Evolutionary conservation across 805 yeast species (phyloP), one percentile per base, ranked within the genome.

Genomic region (Hemisphaericaspora nanyangensis): DNA sequence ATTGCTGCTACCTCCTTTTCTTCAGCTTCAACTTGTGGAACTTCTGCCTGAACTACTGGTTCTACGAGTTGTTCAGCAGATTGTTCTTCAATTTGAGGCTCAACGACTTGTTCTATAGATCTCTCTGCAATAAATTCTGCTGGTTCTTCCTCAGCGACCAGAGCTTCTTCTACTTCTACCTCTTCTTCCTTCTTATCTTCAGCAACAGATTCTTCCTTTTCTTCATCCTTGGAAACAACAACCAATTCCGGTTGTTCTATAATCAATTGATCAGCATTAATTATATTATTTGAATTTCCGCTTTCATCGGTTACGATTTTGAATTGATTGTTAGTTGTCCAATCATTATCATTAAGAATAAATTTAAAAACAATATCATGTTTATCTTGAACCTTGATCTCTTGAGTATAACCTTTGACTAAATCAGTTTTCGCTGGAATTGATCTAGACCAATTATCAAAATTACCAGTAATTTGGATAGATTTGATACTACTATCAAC

Each of bases 391-490:
- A 63, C 42, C 25, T 44, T 45, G 20, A 68, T 42, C 18, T 33
- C 34, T 11, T 58, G 59, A 6, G 18, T 35, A 18, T 42, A 52
- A 4, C 44, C 29, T 6, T 33, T 11, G n/a, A 12, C 12, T 6
- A 33, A 33, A 17, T 20, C 28, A 10, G 35, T 30, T 34, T 39
- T 35, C 25, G 28, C 19, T 4, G 55, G 50, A n/a, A 50, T 51
- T 13, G 52, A 40, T 38, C 52, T 50, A 10, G 60, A 40, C 74
- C 74, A 68, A 39, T 60, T 48, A 44, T 68, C 72, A 46, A 68
- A 68, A 46, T 50, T 58, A 5, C 74, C 74, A 1, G 73, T 67
- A 17, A 68, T 60, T 20, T 57, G 58, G 18, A 68, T 60, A 7
- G 61, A 48, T 6, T 43, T 31, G 20, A 44, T 47, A 19, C 33